Percentiles rank a stretch among this genome's conserved stretches.
These are phyloP conservation scores for Ganoderma lucidum DNA, from an alignment of 1,284 basidiomycete genomes.

Conservation along the genomic window DNA sequence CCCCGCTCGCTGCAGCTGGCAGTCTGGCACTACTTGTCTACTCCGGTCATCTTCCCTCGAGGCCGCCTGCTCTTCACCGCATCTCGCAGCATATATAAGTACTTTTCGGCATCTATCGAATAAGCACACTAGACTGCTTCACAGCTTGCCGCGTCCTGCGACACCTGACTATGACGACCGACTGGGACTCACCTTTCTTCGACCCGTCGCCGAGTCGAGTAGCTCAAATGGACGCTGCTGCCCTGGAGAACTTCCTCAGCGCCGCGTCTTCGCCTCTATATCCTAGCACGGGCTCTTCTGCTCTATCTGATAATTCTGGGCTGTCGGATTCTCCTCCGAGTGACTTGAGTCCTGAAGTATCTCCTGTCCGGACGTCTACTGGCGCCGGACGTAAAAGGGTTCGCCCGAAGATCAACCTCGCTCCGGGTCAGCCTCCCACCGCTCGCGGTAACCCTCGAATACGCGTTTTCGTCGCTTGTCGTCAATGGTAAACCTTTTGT, in stretches of 20 bases:
- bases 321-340: neutral
- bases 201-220: neutral
- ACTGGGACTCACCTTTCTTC: conserved; percentile 1
- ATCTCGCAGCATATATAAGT: neutral
- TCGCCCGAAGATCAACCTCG: conserved; percentile 57
- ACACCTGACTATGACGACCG: too few relatives aligned
- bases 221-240: neutral
- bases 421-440: conserved; percentile 30
- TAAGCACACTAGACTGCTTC: neutral
- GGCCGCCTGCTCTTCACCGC: neutral
- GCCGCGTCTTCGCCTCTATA: neutral
- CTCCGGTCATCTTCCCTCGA: neutral
- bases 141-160: neutral
- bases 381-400: conserved; percentile 21
- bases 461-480: conserved; percentile 33
- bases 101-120: neutral
- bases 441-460: conserved; percentile 29
- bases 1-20: too few relatives aligned
- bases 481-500: conserved; percentile 25
- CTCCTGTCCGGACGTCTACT: conserved; percentile 12
- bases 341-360: neutral
- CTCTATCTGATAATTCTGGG: conserved; percentile 4
- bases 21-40: neutral
- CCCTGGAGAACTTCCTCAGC: neutral
- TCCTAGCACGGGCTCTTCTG: conserved; percentile 5